Base-by-base conservation (phyloP, 2,329 filamentous ascomycete genomes). In the Colletotrichum noveboracense region DNA sequence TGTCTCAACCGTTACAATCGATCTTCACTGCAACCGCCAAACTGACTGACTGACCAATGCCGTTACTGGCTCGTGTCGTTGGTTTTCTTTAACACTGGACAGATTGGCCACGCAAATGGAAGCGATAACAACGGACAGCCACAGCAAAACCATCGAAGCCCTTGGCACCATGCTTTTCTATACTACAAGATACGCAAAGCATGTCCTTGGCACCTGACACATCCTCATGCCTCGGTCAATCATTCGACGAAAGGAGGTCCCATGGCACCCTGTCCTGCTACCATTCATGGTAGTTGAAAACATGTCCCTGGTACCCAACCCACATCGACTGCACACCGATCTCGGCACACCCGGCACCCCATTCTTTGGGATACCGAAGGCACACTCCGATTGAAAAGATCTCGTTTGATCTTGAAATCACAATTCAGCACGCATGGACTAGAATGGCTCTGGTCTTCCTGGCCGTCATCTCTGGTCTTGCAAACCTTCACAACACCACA, bases 401-500 rank as follows among this genome's bases (percentile, higher is more conserved):
- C n/a, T 52, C 4, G 43, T 52, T 52, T 52, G 43, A 52, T 52
- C 43, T 7, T 52, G 43, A 21, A 0, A 52, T 5, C 3, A 21
- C 6, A 13, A 7, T 21, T 21, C 12, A 52, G 6, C 6, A 52
- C 0, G 6, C 43, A 52, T 21, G 6, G 12, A 13, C 43, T 52
- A 2, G 6, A 48, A 0, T 24, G 43, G 6, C 43, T 52, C n/a
- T 24, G n/a, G 43, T n/a, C 3, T 48, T 0, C 0, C 38, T 1
- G 3, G 38, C 9, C 0, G 0, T 52, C 43, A 0, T 52, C 3
- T 52, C 43, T 52, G 43, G 6, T 52, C 43, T 12, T 52, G 3
- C 43, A 21, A 52, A 52, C n/a, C 3, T 52, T 52, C 43, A 52
- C 43, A 52, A 52, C n/a, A 52, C 43, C 43, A 52, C 43, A 2